Percentiles rank a stretch among this genome's conserved stretches.
Evolutionary conservation across 352 stramenopile species (phyloP).

Genomic region (Globisporangium abappressorium): DNA sequence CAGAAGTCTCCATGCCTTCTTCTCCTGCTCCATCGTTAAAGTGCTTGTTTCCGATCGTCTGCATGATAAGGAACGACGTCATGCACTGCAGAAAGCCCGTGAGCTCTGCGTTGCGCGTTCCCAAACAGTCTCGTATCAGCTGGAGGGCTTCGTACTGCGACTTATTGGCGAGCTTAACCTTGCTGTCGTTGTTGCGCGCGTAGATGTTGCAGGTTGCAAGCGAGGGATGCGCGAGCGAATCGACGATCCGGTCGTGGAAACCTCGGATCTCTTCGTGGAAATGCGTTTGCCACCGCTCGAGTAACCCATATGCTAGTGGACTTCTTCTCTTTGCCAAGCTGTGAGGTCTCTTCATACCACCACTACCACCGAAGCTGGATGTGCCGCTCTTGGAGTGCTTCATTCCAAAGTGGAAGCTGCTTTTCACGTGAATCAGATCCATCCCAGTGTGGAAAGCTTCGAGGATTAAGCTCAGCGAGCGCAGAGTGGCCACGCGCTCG

Average conservation of each 20-base stretch:
- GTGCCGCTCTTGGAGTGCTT: constrained; percentile 10
- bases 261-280: constrained; percentile 28
- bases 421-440: constrained; percentile 28
- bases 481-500: constrained; percentile 23
- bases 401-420: constrained; percentile 21
- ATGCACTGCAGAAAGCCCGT: constrained; percentile 13
- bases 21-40: background rate
- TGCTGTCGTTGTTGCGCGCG: constrained; percentile 9
- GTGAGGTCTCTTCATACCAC: background rate
- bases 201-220: constrained; percentile 16
- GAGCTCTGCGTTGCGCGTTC: background rate
- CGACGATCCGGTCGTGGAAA: constrained; percentile 15
- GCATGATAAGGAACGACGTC: constrained; percentile 17
- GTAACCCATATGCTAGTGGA: background rate
- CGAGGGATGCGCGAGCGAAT: background rate
- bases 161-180: constrained; percentile 11
- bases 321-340: background rate
- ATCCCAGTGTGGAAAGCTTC: constrained; percentile 19
- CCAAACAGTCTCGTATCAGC: background rate
- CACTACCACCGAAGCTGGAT: background rate
- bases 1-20: background rate
- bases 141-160: constrained; percentile 3
- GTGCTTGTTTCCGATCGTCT: constrained; percentile 5
- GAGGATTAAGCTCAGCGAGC: constrained; percentile 23
- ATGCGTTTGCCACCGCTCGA: constrained; percentile 32